Evolutionary conservation across 306 rosid genomes (phyloP).

Genomic region (Vigna hirtella): DNA sequence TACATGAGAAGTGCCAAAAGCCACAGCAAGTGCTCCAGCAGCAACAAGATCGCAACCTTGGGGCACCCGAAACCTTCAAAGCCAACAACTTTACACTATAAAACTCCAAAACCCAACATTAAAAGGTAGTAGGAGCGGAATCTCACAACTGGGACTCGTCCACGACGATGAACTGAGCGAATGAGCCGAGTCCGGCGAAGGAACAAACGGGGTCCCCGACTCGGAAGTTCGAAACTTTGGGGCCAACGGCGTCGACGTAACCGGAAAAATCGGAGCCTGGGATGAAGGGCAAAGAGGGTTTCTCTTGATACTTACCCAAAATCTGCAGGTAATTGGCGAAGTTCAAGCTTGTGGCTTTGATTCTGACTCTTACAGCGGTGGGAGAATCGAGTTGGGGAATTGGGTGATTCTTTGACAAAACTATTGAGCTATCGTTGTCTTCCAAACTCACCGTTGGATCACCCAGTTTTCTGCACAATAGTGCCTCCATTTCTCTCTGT

Average conservation of each 20-base stretch:
- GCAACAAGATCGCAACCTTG: slow-evolving; percentile 87
- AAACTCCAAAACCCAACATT: neutral
- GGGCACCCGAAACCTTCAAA: slow-evolving; percentile 78
- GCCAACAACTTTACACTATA: slow-evolving; percentile 8
- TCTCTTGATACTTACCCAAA: slow-evolving; percentile 82
- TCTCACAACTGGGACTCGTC: slow-evolving; percentile 72
- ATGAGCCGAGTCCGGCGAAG: slow-evolving; percentile 68
- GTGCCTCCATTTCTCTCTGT: slow-evolving; percentile 71
- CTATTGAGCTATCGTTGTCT: slow-evolving; percentile 55
- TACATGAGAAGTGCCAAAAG: slow-evolving; percentile 92
- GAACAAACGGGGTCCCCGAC: slow-evolving; percentile 85
- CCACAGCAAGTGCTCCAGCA: slow-evolving; percentile 91
- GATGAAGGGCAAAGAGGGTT: slow-evolving; percentile 72
- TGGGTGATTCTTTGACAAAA: slow-evolving; percentile 57
- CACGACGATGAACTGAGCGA: slow-evolving; percentile 76
- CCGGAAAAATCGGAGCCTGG: slow-evolving; percentile 94
- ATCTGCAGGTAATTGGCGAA: slow-evolving; percentile 88
- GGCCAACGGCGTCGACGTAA: slow-evolving; percentile 75
- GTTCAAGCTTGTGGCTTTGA: slow-evolving; percentile 94
- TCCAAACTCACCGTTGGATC: slow-evolving; percentile 63
- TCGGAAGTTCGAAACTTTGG: slow-evolving; percentile 64
- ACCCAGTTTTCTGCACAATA: slow-evolving; percentile 81
- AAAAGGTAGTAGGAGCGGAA: slow-evolving; percentile 6
- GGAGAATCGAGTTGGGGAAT: slow-evolving; percentile 71
- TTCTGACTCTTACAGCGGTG: slow-evolving; percentile 73